phyloP scores from a whole-genome alignment of 805 yeast species.

The Schwanniomyces vanrijiae region DNA sequence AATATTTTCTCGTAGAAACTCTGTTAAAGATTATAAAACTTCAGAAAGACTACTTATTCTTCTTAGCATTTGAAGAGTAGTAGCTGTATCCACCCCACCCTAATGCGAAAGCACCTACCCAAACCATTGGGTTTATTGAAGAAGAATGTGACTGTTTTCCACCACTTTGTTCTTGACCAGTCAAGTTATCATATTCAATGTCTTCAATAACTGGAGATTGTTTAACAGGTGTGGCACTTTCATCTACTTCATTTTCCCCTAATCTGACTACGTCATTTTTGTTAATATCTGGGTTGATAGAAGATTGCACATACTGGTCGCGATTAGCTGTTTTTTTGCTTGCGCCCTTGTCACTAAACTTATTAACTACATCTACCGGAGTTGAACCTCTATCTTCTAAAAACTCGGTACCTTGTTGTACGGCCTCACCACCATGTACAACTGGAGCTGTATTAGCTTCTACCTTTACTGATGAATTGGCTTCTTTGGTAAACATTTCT shows the following conservation, averaged over 20 bases:
- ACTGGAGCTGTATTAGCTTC: constrained; percentile 44
- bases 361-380: constrained; percentile 31
- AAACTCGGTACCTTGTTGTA: constrained; percentile 36
- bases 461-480: constrained; percentile 37
- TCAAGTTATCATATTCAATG: constrained; percentile 34
- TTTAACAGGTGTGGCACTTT: constrained; percentile 29
- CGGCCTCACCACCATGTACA: constrained; percentile 43
- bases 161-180: constrained; percentile 11
- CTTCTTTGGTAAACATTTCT: constrained; percentile 36
- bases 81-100: constrained; percentile 30
- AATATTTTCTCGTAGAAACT: background rate
- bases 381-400: constrained; percentile 37
- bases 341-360: constrained; percentile 7
- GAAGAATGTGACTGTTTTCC: constrained; percentile 4
- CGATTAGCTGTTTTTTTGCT: constrained; percentile 34
- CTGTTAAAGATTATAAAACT: background rate
- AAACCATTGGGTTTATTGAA: constrained; percentile 18
- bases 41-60: background rate
- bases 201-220: constrained; percentile 36
- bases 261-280: constrained; percentile 33
- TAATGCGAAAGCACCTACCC: constrained; percentile 17
- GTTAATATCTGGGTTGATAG: constrained; percentile 42
- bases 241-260: constrained; percentile 36
- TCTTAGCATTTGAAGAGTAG: constrained; percentile 6
- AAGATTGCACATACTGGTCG: constrained; percentile 41